A percentile compares a stretch with the other conserved stretches of the same genome.
phyloP scores from a whole-genome alignment of 1,284 basidiomycete species.

The Papiliotrema flavescens region DNA sequence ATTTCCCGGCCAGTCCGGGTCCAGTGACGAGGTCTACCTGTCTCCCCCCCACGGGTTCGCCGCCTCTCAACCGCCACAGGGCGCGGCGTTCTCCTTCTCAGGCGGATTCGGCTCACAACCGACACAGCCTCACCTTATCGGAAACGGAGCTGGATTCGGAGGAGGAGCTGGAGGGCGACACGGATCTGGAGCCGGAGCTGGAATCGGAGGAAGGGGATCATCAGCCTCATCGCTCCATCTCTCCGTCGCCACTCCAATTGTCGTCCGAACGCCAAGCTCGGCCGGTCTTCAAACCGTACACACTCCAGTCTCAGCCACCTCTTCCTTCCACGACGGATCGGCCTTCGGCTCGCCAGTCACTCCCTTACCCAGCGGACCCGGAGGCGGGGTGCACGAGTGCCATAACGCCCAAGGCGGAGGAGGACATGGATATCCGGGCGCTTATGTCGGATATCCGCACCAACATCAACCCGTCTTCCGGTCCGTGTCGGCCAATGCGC shows the following conservation, averaged over 20 bases:
- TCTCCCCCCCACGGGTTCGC: constrained; percentile 37
- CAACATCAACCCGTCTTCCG: neutral
- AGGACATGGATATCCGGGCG: no score
- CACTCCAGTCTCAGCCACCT: constrained; percentile 6
- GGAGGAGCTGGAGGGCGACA: neutral
- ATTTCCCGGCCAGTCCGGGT: no score
- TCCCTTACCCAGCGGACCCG: neutral
- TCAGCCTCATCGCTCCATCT: neutral
- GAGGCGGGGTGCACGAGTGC: neutral
- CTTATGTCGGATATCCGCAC: neutral
- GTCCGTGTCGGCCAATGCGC: neutral
- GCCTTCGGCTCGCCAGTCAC: neutral
- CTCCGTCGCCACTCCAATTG: neutral
- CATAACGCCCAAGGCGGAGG: neutral
- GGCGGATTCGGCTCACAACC: constrained; percentile 27
- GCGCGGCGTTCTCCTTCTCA: constrained; percentile 31
- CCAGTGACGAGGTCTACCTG: constrained; percentile 22
- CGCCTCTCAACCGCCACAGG: constrained; percentile 39
- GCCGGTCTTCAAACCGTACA: constrained; percentile 2
- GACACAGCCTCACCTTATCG: neutral
- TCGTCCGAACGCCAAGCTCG: neutral
- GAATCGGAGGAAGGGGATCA: neutral
- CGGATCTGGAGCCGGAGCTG: neutral
- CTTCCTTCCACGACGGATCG: neutral
- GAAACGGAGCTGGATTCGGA: neutral